Evolutionary conservation across 2,329 filamentous ascomycete species (phyloP).

Genomic region (Monosporascus sp.): DNA sequence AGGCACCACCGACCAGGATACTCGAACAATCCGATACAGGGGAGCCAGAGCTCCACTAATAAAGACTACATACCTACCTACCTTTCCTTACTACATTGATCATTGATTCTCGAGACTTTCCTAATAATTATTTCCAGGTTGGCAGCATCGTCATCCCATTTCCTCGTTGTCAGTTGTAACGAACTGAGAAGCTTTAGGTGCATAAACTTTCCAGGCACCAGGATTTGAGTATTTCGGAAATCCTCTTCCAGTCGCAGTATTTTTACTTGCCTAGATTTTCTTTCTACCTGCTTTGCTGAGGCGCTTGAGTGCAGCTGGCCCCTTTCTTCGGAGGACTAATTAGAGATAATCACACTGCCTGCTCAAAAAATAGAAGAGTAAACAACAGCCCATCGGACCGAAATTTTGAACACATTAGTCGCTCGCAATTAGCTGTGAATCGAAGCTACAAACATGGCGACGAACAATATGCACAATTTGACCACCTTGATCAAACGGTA

Average conservation of each 20-base stretch:
- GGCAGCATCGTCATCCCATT: neutral
- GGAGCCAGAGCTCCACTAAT: neutral
- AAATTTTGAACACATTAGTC: no score
- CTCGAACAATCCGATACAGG: no score
- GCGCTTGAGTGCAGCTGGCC: no score
- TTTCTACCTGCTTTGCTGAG: neutral
- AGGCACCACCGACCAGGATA: no score
- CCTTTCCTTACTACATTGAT: neutral
- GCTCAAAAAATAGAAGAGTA: no score
- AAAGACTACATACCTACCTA: neutral
- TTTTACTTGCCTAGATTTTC: neutral
- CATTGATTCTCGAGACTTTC: neutral
- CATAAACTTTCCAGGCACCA: neutral
- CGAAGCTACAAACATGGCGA: constrained; percentile 50
- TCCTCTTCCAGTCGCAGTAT: neutral
- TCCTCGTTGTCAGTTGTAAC: neutral
- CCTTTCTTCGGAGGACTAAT: no score
- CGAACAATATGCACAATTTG: constrained; percentile 89
- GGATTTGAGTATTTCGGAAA: neutral
- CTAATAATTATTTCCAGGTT: neutral
- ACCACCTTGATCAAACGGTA: constrained; percentile 98
- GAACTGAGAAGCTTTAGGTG: neutral
- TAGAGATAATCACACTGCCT: no score
- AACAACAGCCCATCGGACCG: no score
- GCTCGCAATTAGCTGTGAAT: neutral